phyloP scores from a whole-genome alignment of 441 rosid genomes.

The Populus hybrid region DNA sequence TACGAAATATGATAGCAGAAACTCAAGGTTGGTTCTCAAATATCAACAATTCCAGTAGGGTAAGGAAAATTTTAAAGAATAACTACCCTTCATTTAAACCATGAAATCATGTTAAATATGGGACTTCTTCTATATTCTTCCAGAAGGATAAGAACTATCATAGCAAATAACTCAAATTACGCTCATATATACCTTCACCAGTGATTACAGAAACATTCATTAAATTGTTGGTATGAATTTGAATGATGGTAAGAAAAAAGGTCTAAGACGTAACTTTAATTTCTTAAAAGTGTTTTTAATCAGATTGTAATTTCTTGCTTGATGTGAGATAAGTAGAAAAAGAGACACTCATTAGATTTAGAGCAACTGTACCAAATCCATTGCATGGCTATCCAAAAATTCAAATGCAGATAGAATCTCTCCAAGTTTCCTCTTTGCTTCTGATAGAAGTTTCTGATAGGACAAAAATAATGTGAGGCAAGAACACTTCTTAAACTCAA shows the following conservation, averaged over 20 bases:
- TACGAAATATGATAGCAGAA: not conserved
- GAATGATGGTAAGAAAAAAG: not conserved
- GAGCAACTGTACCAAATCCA: conserved; percentile 62
- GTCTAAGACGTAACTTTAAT: not conserved
- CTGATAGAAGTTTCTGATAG: conserved; percentile 70
- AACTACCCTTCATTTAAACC: not conserved
- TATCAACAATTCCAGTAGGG: not conserved
- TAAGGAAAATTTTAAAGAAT: not conserved
- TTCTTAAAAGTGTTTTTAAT: not conserved
- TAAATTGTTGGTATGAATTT: not conserved
- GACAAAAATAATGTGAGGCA: conserved; percentile 5
- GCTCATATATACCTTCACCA: not conserved
- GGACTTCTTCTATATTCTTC: not conserved
- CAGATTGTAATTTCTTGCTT: not conserved
- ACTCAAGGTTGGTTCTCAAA: not conserved
- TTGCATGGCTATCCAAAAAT: conserved; percentile 72
- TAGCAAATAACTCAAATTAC: not conserved
- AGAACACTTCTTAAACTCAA: not conserved
- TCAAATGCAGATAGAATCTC: conserved; percentile 91
- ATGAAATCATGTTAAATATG: not conserved
- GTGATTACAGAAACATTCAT: not conserved
- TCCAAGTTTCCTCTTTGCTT: conserved; percentile 89
- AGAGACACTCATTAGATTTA: not conserved
- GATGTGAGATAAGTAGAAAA: not conserved
- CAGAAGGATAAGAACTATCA: not conserved